phyloP scores from a whole-genome alignment of 1,284 basidiomycete genomes.

The Inonotus hispidus region DNA sequence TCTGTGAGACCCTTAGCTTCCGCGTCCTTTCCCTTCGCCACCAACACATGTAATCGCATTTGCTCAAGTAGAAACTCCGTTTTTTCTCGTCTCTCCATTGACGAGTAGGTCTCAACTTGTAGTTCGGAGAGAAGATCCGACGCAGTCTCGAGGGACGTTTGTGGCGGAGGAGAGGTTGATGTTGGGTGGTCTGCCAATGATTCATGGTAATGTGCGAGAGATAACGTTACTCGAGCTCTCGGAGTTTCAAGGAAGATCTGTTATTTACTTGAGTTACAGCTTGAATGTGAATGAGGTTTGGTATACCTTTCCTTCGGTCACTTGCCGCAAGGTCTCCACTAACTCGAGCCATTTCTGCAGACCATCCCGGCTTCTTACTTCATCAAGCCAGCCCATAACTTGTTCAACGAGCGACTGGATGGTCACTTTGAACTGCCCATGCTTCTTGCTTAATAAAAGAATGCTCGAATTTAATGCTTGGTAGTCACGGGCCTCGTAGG shows the following conservation, averaged over 20 bases:
- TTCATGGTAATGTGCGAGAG: conserved; percentile 84
- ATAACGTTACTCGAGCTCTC: conserved; percentile 86
- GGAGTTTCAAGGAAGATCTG: conserved; percentile 98
- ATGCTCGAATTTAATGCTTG: conserved; percentile 71
- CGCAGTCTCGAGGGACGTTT: conserved; percentile 68
- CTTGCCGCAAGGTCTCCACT: conserved; percentile 82
- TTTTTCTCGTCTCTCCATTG: conserved; percentile 97
- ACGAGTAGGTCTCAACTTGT: conserved; percentile 98
- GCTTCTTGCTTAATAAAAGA: conserved; percentile 84
- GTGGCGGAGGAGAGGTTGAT: conserved; percentile 37
- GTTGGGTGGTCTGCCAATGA: conserved; percentile 42
- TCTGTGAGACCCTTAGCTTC: conserved; percentile 42
- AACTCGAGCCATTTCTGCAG: conserved; percentile 80
- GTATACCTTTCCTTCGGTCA: conserved; percentile 92
- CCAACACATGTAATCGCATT: conserved; percentile 81
- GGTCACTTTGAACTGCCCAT: conserved; percentile 92
- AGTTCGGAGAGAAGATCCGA: conserved; percentile 92
- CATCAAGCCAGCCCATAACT: conserved; percentile 74
- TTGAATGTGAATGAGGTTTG: not conserved
- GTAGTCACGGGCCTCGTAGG: conserved; percentile 69
- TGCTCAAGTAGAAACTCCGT: conserved; percentile 98
- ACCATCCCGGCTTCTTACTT: conserved; percentile 64
- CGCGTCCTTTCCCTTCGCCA: conserved; percentile 67
- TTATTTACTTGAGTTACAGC: not conserved
- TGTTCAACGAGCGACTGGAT: conserved; percentile 90